Evolutionary conservation across 306 rosid genomes (phyloP), one percentile per base, ranked within the genome.

Genomic region (Clitoria ternatea): DNA sequence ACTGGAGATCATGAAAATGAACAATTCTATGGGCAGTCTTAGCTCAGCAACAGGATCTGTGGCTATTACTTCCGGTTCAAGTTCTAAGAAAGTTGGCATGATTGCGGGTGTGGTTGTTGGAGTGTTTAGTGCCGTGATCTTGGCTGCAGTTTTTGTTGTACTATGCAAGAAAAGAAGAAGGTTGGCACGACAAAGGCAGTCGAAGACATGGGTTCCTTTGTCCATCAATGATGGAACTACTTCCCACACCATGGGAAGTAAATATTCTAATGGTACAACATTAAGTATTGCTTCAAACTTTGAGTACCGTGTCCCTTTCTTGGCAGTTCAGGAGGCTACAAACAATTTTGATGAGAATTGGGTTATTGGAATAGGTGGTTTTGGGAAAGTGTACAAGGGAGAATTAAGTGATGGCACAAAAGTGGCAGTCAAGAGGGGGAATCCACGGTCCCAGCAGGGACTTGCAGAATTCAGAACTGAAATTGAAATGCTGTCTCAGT

Each of bases 371-470:
- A 77, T 89, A 32, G 98, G 95, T 23, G 95, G 96, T 49, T 92
- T 92, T 9, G 98, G 95, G 23, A 92, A 92, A 73, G 95, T 92
- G 11, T 89, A 85, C 90, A 86, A 85, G 63, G 98, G 96, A 52
- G 92, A 61, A 7, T 70, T 92, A 36, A 86, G 61, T 19, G 96
- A 87, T 27, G 96, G 92, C 56, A 87, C 86, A 18, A 84, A 89
- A 83, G 95, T 92, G 63, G 98, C 98, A 17, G 92, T 85, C 9
- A 92, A 92, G 96, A 86, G 98, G 69, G 96, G 95, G 50, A 89
- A 89, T 60, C 90, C 98, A 1, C 72, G 75, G 61, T 92, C 98
- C 23, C 95, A 89, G 61, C 98, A 92, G 71, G 98, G 95, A 19
- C 76, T 89, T 66, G 87, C 89, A 7, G 98, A 89, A 76, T 92